phyloP scores from a whole-genome alignment of 2,329 filamentous ascomycete species.

The Capronia coronata region DNA sequence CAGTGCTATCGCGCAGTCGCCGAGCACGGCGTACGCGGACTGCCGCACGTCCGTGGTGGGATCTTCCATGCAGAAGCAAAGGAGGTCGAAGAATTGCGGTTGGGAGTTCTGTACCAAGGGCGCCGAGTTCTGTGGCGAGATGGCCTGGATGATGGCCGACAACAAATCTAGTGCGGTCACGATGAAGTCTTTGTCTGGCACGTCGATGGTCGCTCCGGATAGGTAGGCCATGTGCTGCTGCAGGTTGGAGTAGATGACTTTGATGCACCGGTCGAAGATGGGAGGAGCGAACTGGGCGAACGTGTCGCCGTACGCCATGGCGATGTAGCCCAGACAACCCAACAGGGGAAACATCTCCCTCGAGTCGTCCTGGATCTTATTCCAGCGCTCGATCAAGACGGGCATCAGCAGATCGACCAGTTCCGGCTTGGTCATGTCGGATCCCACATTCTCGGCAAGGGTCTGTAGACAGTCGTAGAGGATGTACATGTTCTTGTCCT shows the following conservation, averaged over 20 bases:
- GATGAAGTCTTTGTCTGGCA: conserved; percentile 92
- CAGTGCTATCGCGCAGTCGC: conserved; percentile 89
- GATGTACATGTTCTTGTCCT: conserved; percentile 98
- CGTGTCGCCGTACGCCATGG: conserved; percentile 70
- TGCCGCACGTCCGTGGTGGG: conserved; percentile 86
- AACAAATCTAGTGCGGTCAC: conserved; percentile 91
- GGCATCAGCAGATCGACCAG: conserved; percentile 88
- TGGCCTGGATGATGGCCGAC: conserved; percentile 85
- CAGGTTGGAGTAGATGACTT: conserved; percentile 85
- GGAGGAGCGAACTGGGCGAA: conserved; percentile 81
- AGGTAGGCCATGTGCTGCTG: conserved; percentile 68
- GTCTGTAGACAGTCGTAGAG: conserved; percentile 98
- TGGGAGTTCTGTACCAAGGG: conserved; percentile 69
- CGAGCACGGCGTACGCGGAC: conserved; percentile 88
- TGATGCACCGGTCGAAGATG: conserved; percentile 81
- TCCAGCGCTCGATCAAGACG: conserved; percentile 80
- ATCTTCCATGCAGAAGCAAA: conserved; percentile 90
- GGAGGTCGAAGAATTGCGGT: conserved; percentile 80
- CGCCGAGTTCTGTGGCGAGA: conserved; percentile 66
- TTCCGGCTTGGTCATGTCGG: conserved; percentile 69
- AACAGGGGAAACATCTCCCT: conserved; percentile 88
- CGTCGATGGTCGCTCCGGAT: conserved; percentile 62
- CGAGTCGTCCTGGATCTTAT: conserved; percentile 78
- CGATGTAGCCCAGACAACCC: conserved; percentile 94
- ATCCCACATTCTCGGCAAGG: conserved; percentile 82